These are phyloP conservation scores for Suillus americanus DNA, from an alignment of 768 basidiomycete species.

Conservation along the genomic window DNA sequence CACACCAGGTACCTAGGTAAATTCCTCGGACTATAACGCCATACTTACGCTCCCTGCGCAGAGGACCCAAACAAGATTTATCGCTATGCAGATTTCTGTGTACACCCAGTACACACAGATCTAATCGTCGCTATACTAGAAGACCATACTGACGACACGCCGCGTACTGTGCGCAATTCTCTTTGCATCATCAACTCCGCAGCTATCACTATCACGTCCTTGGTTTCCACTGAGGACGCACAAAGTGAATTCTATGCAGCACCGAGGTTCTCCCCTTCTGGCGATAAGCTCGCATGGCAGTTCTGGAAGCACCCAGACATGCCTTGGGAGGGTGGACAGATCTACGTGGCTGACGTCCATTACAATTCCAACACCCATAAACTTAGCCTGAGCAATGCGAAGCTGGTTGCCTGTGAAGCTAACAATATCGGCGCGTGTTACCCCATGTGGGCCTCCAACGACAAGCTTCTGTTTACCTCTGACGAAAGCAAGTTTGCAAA, in stretches of 20 bases:
- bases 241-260: constrained; percentile 52
- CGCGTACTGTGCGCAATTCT: constrained; percentile 42
- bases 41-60: background rate
- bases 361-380: constrained; percentile 15
- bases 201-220: constrained; percentile 35
- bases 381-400: constrained; percentile 35
- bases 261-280: constrained; percentile 56
- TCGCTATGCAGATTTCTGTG: constrained; percentile 49
- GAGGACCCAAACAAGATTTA: constrained; percentile 24
- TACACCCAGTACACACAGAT: constrained; percentile 50
- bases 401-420: constrained; percentile 50
- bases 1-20: constrained; percentile 51
- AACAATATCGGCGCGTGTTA: constrained; percentile 40
- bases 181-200: constrained; percentile 54
- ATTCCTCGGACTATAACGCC: too few relatives aligned
- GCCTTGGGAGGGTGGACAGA: constrained; percentile 63
- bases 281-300: constrained; percentile 54
- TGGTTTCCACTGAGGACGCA: constrained; percentile 52
- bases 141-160: constrained; percentile 53
- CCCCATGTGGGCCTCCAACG: constrained; percentile 42
- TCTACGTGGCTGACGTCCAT: constrained; percentile 48
- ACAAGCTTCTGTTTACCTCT: constrained; percentile 54
- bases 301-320: constrained; percentile 66
- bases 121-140: constrained; percentile 62
- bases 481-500: constrained; percentile 63